These are phyloP conservation scores for Filobasidium wieringae DNA, from an alignment of 768 basidiomycete genomes.

Conservation along the genomic window DNA sequence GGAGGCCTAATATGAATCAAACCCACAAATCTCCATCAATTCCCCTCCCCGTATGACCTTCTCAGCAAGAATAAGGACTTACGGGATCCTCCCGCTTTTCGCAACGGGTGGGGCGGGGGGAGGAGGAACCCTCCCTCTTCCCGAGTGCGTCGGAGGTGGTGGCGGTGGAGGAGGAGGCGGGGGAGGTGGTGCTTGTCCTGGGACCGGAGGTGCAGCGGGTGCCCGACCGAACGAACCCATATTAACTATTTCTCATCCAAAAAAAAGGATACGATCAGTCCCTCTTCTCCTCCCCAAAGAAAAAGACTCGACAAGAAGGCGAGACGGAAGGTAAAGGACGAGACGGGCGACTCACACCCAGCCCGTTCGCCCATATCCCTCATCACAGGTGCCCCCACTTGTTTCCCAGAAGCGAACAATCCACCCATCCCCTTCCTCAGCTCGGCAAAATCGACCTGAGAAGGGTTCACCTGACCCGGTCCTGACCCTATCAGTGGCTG, in stretches of 20 bases:
- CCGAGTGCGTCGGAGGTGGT: conserved; percentile 20
- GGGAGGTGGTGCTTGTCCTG: conserved; percentile 14
- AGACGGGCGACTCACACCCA: not conserved
- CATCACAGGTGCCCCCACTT: not conserved
- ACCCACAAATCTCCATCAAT: not conserved
- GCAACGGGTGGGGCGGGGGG: conserved; percentile 15
- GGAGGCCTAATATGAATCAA: conserved; percentile 34
- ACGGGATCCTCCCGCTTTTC: conserved; percentile 12
- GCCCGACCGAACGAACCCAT: not conserved
- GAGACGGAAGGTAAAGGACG: not conserved
- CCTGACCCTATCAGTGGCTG: conserved; percentile 25
- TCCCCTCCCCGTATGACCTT: not conserved
- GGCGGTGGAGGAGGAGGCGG: conserved; percentile 29
- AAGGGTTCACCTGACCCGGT: too few species aligned
- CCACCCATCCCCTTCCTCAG: conserved; percentile 61
- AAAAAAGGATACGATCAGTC: not conserved
- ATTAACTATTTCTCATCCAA: not conserved
- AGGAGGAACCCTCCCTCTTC: conserved; percentile 15
- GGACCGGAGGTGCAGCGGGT: conserved; percentile 21
- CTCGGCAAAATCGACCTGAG: conserved; percentile 80
- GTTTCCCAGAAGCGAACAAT: conserved; percentile 8
- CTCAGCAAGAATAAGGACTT: not conserved
- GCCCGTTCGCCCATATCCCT: not conserved
- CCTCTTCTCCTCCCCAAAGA: not conserved
- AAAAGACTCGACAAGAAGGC: not conserved